Conservation (phyloP, 257 asterid species). For the Solanum etuberosum region DNA sequence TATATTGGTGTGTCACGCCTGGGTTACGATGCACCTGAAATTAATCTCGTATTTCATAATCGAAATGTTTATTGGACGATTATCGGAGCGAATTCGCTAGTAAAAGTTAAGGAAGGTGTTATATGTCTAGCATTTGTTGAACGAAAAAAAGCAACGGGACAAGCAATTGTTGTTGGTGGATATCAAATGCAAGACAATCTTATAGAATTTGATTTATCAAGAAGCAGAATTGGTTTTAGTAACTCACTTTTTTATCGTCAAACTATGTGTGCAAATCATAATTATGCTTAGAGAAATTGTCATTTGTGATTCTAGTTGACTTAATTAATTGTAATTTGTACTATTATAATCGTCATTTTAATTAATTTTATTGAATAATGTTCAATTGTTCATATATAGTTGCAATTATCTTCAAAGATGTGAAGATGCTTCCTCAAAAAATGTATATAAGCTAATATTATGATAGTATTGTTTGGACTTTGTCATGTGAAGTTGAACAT, state of each 20-base stretch:
- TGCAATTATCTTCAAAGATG: background rate
- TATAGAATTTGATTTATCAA: background rate
- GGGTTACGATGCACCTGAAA: background rate
- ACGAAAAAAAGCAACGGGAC: conserved; percentile 11
- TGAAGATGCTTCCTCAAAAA: background rate
- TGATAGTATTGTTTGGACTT: background rate
- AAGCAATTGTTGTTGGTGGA: conserved; percentile 29
- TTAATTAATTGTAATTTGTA: background rate
- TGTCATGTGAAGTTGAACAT: too few relatives aligned
- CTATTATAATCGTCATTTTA: background rate
- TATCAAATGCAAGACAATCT: conserved; percentile 20
- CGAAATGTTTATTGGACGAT: conserved; percentile 8
- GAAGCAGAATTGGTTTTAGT: background rate
- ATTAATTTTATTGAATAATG: background rate
- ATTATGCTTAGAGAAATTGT: background rate
- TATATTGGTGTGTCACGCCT: background rate
- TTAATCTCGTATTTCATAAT: background rate
- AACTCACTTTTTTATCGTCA: conserved; percentile 18
- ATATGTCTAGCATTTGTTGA: conserved; percentile 40
- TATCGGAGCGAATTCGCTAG: conserved; percentile 28
- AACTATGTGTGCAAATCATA: conserved; percentile 23
- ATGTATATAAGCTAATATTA: background rate
- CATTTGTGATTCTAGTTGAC: background rate
- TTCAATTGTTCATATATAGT: background rate
- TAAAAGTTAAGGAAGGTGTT: conserved; percentile 10